Evolutionary conservation across 306 rosid genomes (phyloP), one percentile per base, ranked within the genome.

Genomic region (Inga leiocalycina): DNA sequence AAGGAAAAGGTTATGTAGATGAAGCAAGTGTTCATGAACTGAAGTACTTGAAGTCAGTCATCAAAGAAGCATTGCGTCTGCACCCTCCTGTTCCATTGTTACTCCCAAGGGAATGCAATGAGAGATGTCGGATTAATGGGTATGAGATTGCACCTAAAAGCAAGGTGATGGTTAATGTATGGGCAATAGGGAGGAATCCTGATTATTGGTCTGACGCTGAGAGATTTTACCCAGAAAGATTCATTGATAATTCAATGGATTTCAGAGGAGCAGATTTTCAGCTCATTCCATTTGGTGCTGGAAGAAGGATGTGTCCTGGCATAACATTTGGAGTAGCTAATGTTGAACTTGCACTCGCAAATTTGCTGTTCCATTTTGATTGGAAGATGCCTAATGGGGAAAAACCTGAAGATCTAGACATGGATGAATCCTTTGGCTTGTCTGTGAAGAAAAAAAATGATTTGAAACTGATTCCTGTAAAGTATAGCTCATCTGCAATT

Each of bases 241-340:
- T 84, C 52, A 19, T 78, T 27, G 65, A 39, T 13, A 39, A 46
- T 16, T 37, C 84, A 11, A 11, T 73, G 61, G 86, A 82, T 62
- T 79, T 17, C 9, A 86, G 43, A 30, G 83, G 86, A 5, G 2
- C 83, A 34, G 15, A 82, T 46, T 85, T 45, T 51, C 44, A 74
- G 12, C 69, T 7, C 34, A 64, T 82, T 5, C 86, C 88, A 54
- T 85, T 85, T 82, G 85, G 86, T 24, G 83, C 83, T 34, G 83
- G 88, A 71, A 85, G 85, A 54, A 81, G 85, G 39, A 86, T 74
- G 61, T 92, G 87, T 84, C 91, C 74, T 1, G 85, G 85, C 4
- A 45, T 83, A 17, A 13, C 45, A 39, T 84, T 79, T 74, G 83
- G 77, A 20, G 10, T 24, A 11, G 82, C 84, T 1, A 75, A 37